A percentile compares a stretch with the other conserved stretches of the same genome.
Evolutionary conservation across 2,329 filamentous ascomycete species (phyloP).

Genomic region (Aspergillus sp.): DNA sequence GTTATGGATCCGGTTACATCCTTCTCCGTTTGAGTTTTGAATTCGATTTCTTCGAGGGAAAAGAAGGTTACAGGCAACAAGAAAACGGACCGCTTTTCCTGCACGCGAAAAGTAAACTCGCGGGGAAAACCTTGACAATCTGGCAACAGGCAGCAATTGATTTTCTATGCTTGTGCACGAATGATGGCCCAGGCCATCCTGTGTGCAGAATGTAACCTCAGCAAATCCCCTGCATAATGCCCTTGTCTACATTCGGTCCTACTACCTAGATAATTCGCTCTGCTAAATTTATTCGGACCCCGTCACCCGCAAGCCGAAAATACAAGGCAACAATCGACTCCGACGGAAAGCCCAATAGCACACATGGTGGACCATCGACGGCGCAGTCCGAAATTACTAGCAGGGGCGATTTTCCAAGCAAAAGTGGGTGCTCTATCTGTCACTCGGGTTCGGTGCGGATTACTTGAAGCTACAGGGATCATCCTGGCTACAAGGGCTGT

Average conservation of each 20-base stretch:
- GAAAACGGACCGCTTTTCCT: too few species aligned
- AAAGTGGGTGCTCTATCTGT: background rate
- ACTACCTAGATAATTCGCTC: too few species aligned
- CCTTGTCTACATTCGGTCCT: too few species aligned
- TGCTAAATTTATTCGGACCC: too few species aligned
- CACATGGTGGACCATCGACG: background rate
- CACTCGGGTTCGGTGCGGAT: background rate
- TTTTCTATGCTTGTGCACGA: too few species aligned
- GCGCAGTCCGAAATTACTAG: background rate
- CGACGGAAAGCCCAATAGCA: background rate
- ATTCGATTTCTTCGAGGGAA: background rate
- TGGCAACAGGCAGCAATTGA: too few species aligned
- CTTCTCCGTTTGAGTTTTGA: background rate
- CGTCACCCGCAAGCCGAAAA: background rate
- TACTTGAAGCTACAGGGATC: background rate
- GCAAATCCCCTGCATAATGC: too few species aligned
- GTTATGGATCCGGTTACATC: background rate
- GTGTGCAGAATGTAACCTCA: too few species aligned
- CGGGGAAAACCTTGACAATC: too few species aligned
- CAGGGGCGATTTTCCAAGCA: background rate
- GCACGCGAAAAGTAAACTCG: too few species aligned
- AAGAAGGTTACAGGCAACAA: background rate
- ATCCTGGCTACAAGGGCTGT: background rate
- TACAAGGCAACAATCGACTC: background rate
- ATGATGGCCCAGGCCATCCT: too few species aligned